Evolutionary conservation across 2,329 filamentous ascomycete species (phyloP), one percentile per base, ranked within the genome.

Genomic region (Trichoderma koningii): DNA sequence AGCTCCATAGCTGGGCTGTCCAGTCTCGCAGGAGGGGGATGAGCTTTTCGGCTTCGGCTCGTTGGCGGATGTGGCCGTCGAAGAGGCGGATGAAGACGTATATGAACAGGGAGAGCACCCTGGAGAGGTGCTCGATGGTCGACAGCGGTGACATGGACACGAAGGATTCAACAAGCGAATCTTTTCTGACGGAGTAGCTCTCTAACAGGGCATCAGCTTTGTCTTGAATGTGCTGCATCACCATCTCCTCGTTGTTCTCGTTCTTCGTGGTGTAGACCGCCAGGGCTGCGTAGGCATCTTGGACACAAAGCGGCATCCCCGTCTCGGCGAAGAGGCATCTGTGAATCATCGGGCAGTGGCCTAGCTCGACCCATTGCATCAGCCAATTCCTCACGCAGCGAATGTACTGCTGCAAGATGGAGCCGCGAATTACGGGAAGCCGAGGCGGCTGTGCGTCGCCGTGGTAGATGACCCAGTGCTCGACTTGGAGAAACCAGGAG

Each of bases 321-420:
- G 66, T 66, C 3, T 70, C 67, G 2, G 62, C 66, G 47, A 74
- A 75, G 1, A 76, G 69, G 1, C 66, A 63, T 3, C 66, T 52
- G 55, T 76, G 74, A 48, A 75, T 71, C 17, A 76, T 70, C 1
- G 71, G 71, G 47, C 69, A 70, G 28, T 71, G 70, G 17, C 67
- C 69, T 47, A 69, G 66, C 21, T 63, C 41, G 17, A 72, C 62
- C 73, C 74, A 76, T 21, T 72, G 63, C 4, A 48, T 44, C 3
- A 74, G 68, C 69, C 71, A 74, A 7, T 62, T 55, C 19, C 62
- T 64, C 41, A 73, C 65, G 23, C 62, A 66, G 19, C 68, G 66
- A 56, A 75, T 69, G 67, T 73, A 75, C 9, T 69, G 68, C 60
- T 73, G 73, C 15, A 77, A 66, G 12, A 63, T 53, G 3, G 44